Evolutionary conservation across 352 stramenopile genomes (phyloP), one percentile per base, ranked within the genome.

Genomic region (Salisapilia sapeloensis): DNA sequence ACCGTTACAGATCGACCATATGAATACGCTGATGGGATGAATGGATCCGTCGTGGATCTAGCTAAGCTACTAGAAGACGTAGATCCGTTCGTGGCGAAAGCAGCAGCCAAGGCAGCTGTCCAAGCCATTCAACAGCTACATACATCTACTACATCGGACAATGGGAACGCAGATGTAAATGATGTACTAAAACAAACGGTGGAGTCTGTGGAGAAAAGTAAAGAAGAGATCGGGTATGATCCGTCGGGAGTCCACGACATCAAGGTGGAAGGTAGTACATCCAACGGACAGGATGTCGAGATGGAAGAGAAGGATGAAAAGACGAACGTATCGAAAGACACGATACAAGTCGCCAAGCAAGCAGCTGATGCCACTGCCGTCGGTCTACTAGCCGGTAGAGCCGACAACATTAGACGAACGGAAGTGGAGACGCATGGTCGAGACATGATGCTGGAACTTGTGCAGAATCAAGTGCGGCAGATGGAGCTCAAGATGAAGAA

Each of bases 401-500:
- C 72, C 1, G 44, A 81, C 13, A 26, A 46, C 9, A 56, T 76
- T 10, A 60, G 65, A 8, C 43, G 56, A 4, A 44, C 64, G 1
- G 63, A 53, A 7, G 63, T 53, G 0, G 42, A 39, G n/a, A 56
- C 49, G 0, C 52, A 62, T 0, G 51, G 80, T 21, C 54, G 56
- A 4, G 53, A 66, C 11, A 46, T 84, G 2, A 56, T 84, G 14
- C 49, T 55, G 10, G 46, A 84, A 31, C 28, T 87, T 12, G 13
- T 81, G 13, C 46, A 79, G 37, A 82, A 75, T 32, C 60, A 87
- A 21, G 34, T 87, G 40, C 38, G 60, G 29, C 67, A 84, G 40
- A 62, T 87, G 50, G 64, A 87, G 40, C 48, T 87, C 25, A 82
- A 84, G 50, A 69, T 84, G 51, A 54, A 79, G 35, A 56, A 82